phyloP scores from a whole-genome alignment of 345 rosid genomes.

The Eucalyptus marginata region DNA sequence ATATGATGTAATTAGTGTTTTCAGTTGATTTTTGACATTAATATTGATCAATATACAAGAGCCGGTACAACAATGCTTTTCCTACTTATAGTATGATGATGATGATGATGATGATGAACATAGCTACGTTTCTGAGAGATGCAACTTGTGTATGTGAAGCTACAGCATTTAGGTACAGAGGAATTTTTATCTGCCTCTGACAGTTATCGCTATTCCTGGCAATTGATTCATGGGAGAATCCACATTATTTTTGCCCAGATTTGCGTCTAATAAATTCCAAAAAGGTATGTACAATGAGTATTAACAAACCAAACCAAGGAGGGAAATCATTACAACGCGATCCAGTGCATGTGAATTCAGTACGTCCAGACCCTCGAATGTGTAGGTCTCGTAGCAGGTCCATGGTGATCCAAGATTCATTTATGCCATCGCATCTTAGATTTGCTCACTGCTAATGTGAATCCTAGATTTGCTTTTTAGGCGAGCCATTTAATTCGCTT shows the following conservation, averaged over 20 bases:
- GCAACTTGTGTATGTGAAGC: not conserved
- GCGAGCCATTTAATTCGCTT: not conserved
- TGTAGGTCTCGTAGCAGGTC: not conserved
- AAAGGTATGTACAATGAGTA: not conserved
- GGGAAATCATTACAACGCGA: not conserved
- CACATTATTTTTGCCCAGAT: not conserved
- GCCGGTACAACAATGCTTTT: not conserved
- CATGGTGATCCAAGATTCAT: not conserved
- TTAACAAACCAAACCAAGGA: not conserved
- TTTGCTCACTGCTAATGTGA: not conserved
- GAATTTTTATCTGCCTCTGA: not conserved
- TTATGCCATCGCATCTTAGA: not conserved
- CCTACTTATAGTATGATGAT: not conserved
- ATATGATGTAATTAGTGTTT: not conserved
- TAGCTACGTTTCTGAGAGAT: not conserved
- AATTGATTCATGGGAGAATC: not conserved
- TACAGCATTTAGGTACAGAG: not conserved
- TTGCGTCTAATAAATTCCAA: not conserved
- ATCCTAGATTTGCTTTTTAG: not conserved
- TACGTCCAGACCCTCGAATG: not conserved
- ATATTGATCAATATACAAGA: not conserved
- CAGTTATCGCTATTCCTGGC: not conserved
- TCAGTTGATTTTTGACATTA: not conserved
- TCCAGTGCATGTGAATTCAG: not conserved
- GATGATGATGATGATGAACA: not conserved